Percentiles rank a stretch among this genome's conserved stretches.
phyloP scores from a whole-genome alignment of 2,329 filamentous ascomycete species.

The Sporothrix mexicana region DNA sequence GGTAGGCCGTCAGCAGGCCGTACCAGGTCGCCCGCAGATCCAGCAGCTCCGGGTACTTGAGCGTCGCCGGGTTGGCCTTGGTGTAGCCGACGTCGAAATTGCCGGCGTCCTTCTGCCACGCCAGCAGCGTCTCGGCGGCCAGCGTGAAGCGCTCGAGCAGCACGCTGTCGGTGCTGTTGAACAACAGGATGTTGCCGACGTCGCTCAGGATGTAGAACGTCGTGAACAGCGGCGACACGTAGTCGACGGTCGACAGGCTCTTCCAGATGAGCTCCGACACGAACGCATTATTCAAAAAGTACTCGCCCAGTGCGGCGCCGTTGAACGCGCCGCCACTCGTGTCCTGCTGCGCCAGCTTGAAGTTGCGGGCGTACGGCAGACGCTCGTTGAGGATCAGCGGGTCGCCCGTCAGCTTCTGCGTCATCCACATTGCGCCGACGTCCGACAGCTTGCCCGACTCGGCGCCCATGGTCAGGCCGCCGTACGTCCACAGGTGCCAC shows the following conservation, averaged over 20 bases:
- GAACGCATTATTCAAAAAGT: constrained; percentile 29
- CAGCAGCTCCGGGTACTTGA: constrained; percentile 33
- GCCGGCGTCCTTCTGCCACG: constrained; percentile 33
- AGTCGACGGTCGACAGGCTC: constrained; percentile 26
- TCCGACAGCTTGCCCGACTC: constrained; percentile 35
- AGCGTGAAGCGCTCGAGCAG: constrained; percentile 27
- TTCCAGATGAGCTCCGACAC: constrained; percentile 33
- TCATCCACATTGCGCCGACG: constrained; percentile 34
- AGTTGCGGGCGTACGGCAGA: constrained; percentile 34
- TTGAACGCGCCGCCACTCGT: constrained; percentile 28
- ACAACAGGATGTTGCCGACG: constrained; percentile 33
- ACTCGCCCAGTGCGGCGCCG: constrained; percentile 32
- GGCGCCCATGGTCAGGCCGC: constrained; percentile 29
- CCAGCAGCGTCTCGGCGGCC: constrained; percentile 34
- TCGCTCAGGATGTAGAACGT: constrained; percentile 31
- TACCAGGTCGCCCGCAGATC: constrained; percentile 36
- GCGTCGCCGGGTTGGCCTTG: constrained; percentile 30
- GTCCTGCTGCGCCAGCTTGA: constrained; percentile 35
- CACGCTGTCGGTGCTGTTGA: constrained; percentile 26
- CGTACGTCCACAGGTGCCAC: constrained; percentile 33
- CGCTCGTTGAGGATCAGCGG: constrained; percentile 30
- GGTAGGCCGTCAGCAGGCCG: constrained; percentile 33
- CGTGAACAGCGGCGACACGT: constrained; percentile 34
- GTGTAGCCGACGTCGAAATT: constrained; percentile 34
- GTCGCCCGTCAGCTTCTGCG: constrained; percentile 29